These are phyloP conservation scores for Malbranchea cinnamomea DNA, from an alignment of 2,329 filamentous ascomycete genomes.

Conservation along the genomic window DNA sequence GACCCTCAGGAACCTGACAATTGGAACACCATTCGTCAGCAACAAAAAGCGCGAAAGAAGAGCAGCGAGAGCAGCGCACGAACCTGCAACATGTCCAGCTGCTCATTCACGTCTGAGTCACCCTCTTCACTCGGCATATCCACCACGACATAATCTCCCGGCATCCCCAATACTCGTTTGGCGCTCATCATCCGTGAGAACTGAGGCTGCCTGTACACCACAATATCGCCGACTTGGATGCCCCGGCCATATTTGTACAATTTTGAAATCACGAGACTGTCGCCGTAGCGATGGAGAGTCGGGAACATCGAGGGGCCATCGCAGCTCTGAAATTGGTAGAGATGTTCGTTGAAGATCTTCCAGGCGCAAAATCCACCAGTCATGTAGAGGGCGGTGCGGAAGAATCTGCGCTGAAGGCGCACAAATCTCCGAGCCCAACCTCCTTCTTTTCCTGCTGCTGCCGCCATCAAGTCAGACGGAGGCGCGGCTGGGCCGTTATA, in stretches of 20 bases:
- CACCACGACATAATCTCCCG: constrained; percentile 40
- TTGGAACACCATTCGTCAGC: constrained; percentile 5
- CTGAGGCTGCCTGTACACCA: constrained; percentile 63
- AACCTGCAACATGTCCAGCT: constrained; percentile 37
- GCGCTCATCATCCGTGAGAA: constrained; percentile 46
- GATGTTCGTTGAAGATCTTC: constrained; percentile 38
- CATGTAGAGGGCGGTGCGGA: constrained; percentile 17
- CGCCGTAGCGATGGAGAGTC: constrained; percentile 53
- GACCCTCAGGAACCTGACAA: constrained; percentile 68
- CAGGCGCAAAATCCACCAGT: constrained; percentile 22
- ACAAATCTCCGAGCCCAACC: too few relatives aligned
- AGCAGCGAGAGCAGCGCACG: constrained; percentile 5
- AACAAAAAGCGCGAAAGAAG: constrained; percentile 1
- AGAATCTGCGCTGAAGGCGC: constrained; percentile 6
- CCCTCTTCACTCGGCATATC: constrained; percentile 24
- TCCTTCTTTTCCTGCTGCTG: not conserved
- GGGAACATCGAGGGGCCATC: constrained; percentile 80
- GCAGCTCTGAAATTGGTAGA: constrained; percentile 44
- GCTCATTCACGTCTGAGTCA: constrained; percentile 15
- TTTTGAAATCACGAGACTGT: constrained; percentile 54
- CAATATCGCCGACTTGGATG: constrained; percentile 65
- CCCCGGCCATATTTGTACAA: constrained; percentile 53
- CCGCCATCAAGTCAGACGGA: too few relatives aligned
- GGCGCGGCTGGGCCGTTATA: too few relatives aligned
- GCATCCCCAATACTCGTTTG: constrained; percentile 67